A percentile compares a stretch with the other conserved stretches of the same genome.
phyloP scores from a whole-genome alignment of 768 basidiomycete genomes.

The Panaeolus cyanescens region DNA sequence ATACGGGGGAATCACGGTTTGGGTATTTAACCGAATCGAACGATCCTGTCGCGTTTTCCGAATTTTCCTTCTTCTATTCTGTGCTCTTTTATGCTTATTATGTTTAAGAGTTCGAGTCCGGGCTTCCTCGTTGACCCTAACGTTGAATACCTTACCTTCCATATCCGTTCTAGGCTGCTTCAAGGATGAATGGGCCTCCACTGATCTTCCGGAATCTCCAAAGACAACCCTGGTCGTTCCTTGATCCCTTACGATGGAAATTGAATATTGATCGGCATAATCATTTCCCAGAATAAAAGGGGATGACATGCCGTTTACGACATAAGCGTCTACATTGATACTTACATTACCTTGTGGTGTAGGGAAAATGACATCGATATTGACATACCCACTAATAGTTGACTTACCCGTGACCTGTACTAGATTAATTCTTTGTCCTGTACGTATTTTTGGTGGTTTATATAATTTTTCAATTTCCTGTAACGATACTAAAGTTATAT shows the following conservation, averaged over 20 bases:
- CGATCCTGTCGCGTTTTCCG: background rate
- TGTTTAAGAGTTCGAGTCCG: background rate
- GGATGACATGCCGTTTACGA: conserved; percentile 29
- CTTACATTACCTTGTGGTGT: conserved; percentile 22
- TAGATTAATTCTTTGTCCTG: conserved; percentile 28
- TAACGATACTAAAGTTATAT: conserved; percentile 35
- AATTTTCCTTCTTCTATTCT: background rate
- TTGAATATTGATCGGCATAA: conserved; percentile 31
- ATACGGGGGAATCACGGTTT: conserved; percentile 13
- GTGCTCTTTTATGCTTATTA: conserved; percentile 1
- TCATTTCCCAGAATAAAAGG: conserved; percentile 30
- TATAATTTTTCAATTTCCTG: conserved; percentile 6
- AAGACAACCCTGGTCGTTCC: conserved; percentile 9
- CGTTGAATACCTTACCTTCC: conserved; percentile 7
- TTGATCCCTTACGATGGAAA: conserved; percentile 23
- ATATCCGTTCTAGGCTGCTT: background rate
- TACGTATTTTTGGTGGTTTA: conserved; percentile 14
- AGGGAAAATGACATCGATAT: conserved; percentile 22
- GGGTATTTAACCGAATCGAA: conserved; percentile 2
- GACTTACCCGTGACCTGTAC: conserved; percentile 32
- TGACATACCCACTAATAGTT: conserved; percentile 26
- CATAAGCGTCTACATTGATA: conserved; percentile 28
- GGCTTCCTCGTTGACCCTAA: conserved; percentile 3
- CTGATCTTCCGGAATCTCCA: conserved; percentile 5
- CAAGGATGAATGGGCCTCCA: conserved; percentile 4